Conservation (phyloP, 495 filamentous ascomycete genomes). For the Aspergillus ostianus region DNA sequence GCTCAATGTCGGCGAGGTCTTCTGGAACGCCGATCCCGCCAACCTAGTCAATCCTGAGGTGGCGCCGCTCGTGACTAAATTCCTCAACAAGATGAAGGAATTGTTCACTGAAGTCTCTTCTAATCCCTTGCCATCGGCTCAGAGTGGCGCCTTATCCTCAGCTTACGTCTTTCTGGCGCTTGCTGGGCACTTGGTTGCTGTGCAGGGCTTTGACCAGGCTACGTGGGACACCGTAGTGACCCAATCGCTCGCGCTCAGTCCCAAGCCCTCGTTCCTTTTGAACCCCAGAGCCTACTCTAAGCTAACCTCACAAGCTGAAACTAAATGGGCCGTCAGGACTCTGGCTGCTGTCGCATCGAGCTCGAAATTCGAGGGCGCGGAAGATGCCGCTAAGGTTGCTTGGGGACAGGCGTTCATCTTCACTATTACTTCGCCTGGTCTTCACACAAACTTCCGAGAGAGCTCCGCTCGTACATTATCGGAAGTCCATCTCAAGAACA, state of each 20-base stretch:
- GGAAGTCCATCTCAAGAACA: constrained; percentile 53
- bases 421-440: constrained; percentile 58
- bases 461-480: constrained; percentile 58
- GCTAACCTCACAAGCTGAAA: constrained; percentile 65
- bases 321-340: constrained; percentile 71
- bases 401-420: constrained; percentile 87
- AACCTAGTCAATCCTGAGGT: constrained; percentile 44
- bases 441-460: constrained; percentile 58
- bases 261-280: constrained; percentile 82
- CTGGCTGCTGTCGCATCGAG: constrained; percentile 59
- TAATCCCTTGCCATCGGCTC: constrained; percentile 73
- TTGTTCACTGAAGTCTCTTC: constrained; percentile 70
- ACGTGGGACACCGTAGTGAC: constrained; percentile 53
- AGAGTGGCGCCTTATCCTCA: constrained; percentile 70
- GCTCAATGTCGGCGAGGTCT: constrained; percentile 66
- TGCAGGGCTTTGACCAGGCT: constrained; percentile 32
- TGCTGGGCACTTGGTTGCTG: constrained; percentile 30
- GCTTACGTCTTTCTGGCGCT: constrained; percentile 74
- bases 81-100: constrained; percentile 65
- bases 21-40: constrained; percentile 57
- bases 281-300: constrained; percentile 83
- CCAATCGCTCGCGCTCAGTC: constrained; percentile 59
- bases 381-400: constrained; percentile 43
- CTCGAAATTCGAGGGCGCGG: constrained; percentile 30
- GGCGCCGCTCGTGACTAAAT: constrained; percentile 42